Evolutionary conservation across 371 early-diverging fungal species (phyloP), one percentile per base, ranked within the genome.

Genomic region (Gilbertella persicaria): DNA sequence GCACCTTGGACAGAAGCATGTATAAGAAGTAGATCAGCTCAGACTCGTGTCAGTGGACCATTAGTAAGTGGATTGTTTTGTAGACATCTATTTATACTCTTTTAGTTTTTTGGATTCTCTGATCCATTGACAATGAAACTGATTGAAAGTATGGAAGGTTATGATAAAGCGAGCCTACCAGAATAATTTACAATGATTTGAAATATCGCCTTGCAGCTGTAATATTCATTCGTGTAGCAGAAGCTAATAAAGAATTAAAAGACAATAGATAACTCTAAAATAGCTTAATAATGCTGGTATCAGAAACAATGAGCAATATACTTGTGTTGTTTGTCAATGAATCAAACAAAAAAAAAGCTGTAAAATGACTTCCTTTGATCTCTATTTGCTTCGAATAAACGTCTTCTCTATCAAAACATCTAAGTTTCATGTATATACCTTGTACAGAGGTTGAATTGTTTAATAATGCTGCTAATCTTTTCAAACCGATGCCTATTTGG

Each of bases 391-490:
- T 55, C 8, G 58, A 63, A 45, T 54, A 54, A 21, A 41, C 25
- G 5, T 52, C 56, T 28, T 60, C 60, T 30, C 55, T 64, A 35
- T 29, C 35, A 20, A 24, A n/a, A n/a, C 44, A 10, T 55, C n/a
- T 17, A 29, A 30, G 5, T 45, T 17, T 36, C 16, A 19, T 28
- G 38, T 41, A 48, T 25, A 23, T 67, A 86, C 85, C 85, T 81
- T 76, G 92, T 93, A 45, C 87, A 85, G 16, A 92, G 76, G 59
- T 94, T 93, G 66, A 94, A 95, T 61, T 88, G 90, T 64, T 97
- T 97, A 69, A 97, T 94, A 39, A 91, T 91, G 66, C 94, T 93
- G 54, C 92, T 91, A 10, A 96, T 88, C 67, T 92, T 89, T 71
- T 95, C 94, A 64, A 94, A 96, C 30, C 94, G 87, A 57, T 94